Evolutionary conservation across 768 basidiomycete species (phyloP).

Genomic region (Leccinum olivaceopallidum): DNA sequence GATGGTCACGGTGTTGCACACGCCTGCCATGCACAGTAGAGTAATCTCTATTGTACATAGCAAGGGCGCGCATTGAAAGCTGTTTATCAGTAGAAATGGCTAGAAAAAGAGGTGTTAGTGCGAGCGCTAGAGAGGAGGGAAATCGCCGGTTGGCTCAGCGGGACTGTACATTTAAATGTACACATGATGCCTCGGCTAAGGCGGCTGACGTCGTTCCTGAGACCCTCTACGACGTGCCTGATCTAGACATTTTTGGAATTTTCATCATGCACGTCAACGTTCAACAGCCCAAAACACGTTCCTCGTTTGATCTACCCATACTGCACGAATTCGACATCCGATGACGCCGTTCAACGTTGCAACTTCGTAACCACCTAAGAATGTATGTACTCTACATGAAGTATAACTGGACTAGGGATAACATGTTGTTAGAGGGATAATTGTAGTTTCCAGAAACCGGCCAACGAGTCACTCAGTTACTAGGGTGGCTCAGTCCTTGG

Average conservation of each 20-base stretch:
- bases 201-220: background rate
- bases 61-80: constrained; percentile 28
- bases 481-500: too few species aligned
- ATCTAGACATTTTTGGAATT: too few species aligned
- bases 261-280: too few species aligned
- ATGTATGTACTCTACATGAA: too few species aligned
- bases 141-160: background rate
- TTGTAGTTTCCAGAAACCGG: too few species aligned
- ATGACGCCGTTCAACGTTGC: too few species aligned
- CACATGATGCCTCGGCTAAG: background rate
- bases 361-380: too few species aligned
- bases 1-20: constrained; percentile 19
- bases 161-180: background rate
- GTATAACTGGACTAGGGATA: background rate
- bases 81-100: constrained; percentile 15
- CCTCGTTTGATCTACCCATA: too few species aligned
- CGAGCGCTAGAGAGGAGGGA: background rate
- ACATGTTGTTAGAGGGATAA: too few species aligned
- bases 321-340: too few species aligned
- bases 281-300: too few species aligned
- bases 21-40: constrained; percentile 28
- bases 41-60: constrained; percentile 23
- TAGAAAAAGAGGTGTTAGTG: background rate
- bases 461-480: too few species aligned
- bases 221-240: background rate